phyloP scores from a whole-genome alignment of 164 flowering plant genomes.

The Macadamia tetraphylla region DNA sequence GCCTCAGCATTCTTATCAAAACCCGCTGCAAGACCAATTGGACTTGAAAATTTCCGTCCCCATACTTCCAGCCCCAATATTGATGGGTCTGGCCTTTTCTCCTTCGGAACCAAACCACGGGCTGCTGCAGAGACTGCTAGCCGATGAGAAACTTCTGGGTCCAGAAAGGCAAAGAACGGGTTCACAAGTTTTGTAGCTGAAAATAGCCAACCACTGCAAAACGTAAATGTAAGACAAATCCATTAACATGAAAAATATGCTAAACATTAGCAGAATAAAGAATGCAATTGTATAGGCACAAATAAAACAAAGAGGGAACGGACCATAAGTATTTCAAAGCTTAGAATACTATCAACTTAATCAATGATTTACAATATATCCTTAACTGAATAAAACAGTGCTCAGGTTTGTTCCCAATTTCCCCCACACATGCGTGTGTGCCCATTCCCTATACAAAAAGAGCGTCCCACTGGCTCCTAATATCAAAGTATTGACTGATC shows the following conservation, averaged over 20 bases:
- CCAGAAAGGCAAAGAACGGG: constrained; percentile 92
- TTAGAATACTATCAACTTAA: too few species aligned
- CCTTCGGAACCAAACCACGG: constrained; percentile 94
- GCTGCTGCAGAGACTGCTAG: constrained; percentile 87
- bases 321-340: too few species aligned
- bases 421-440: too few species aligned
- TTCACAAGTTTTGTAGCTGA: constrained; percentile 91
- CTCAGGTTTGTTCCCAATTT: too few species aligned
- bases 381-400: too few species aligned
- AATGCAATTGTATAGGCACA: not conserved
- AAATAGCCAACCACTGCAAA: constrained; percentile 94
- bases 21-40: constrained; percentile 97
- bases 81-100: constrained; percentile 84
- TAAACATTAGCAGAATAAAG: not conserved
- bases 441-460: too few species aligned
- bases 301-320: not conserved
- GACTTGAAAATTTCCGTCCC: constrained; percentile 94
- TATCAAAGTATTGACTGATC: too few species aligned
- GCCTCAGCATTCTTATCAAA: constrained; percentile 99
- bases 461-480: too few species aligned
- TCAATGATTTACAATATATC: too few species aligned
- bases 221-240: not conserved
- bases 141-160: constrained; percentile 80
- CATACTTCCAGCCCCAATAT: constrained; percentile 79
- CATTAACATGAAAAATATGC: not conserved